Percentiles rank a stretch among this genome's conserved stretches.
phyloP scores from a whole-genome alignment of 2,329 filamentous ascomycete species.

The Diplodia corticola region DNA sequence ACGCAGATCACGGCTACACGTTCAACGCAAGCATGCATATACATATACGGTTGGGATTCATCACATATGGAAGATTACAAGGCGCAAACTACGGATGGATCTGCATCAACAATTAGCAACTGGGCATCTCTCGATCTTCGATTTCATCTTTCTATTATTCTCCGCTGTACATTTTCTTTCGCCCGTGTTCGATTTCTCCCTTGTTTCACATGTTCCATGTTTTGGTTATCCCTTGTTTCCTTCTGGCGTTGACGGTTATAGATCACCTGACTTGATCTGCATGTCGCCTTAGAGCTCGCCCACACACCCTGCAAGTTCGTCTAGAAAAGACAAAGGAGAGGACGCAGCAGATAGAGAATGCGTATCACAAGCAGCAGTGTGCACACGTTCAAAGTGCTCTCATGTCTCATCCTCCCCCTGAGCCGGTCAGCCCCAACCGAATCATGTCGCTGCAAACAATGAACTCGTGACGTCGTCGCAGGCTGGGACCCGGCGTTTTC shows the following conservation, averaged over 20 bases:
- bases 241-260: slow-evolving; percentile 3
- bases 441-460: background rate
- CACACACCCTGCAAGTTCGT: background rate
- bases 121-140: background rate
- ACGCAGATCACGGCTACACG: slow-evolving; percentile 8
- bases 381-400: background rate
- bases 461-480: background rate
- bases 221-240: no score
- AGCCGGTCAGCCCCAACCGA: background rate
- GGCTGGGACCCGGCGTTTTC: background rate
- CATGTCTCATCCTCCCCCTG: background rate
- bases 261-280: background rate
- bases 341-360: background rate
- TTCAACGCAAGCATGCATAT: slow-evolving; percentile 15
- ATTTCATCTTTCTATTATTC: background rate
- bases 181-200: background rate
- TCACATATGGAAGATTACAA: background rate
- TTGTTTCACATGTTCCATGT: no score
- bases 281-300: background rate
- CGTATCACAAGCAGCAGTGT: background rate
- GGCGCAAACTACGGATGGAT: background rate
- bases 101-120: slow-evolving; percentile 8
- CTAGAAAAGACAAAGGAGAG: background rate
- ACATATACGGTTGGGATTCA: slow-evolving; percentile 11
- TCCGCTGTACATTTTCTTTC: background rate